Evolutionary conservation across 129 eudicot species (phyloP), one percentile per base, ranked within the genome.

Genomic region (Arctium minus): DNA sequence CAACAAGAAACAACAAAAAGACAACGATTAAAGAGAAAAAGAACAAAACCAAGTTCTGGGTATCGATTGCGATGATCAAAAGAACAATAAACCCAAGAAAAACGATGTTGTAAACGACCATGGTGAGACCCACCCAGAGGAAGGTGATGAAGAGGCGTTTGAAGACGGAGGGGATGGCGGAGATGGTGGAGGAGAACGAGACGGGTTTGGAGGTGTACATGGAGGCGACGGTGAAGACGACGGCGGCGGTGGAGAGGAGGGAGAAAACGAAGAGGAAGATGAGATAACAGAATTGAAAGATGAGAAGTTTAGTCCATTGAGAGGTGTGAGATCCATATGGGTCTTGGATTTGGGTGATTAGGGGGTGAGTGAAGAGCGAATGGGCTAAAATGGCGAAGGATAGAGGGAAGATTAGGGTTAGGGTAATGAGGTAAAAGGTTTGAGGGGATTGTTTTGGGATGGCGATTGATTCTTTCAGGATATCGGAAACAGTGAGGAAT

Each of bases 341-440:
- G 70, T 86, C 82, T 60, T 91, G 93, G 76, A 93, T 86, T 80
- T 88, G 94, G 64, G 88, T 1, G 53, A 93, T 82, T 56, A 93
- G 50, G 0, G 97, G 97, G 74, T 91, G 93, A 0, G 97, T 93
- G 92, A 93, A 91, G 37, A 93, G 92, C 6, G 97, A 93, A 82
- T 93, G 97, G 64, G 94, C 97, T 62, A 93, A 73, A 73, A 93
- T 93, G 75, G 97, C 97, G 79, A 93, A 93, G 12, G 97, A 93
- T 0, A 93, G 87, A 5, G 97, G 97, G 91, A 93, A 93, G 40
- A 93, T 87, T 72, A 93, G 85, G 90, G 96, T 82, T 78, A 93
- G 88, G 82, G 96, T 93, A 1, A 93, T 93, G 69, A 88, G 91
- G 88, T 88, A 93, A 69, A 93, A 93, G 76, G 97, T 89, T 75